Base-by-base conservation (phyloP, 768 basidiomycete species). In the Pulveroboletus frians region DNA sequence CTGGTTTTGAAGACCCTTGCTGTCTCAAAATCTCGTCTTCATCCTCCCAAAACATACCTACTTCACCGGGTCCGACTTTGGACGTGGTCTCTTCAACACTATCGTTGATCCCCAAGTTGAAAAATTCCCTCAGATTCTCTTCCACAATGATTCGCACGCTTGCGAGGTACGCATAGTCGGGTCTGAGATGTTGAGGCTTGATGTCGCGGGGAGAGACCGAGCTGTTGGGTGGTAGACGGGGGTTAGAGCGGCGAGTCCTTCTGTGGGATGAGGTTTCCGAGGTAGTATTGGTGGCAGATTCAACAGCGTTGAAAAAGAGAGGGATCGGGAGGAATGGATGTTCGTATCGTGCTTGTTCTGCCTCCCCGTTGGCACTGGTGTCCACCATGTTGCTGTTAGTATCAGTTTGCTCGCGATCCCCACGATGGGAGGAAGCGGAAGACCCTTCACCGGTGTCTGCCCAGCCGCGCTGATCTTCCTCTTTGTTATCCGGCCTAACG, bases 121-220 rank as follows among this genome's bases (percentile, higher is more conserved):
- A 67, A 4, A 69, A 43, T 10, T 78, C 76, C 10, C 64, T 68
- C 50, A 81, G 46, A 50, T 80, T 82, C 29, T 71, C 69, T 55
- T 82, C 79, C 14, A 81, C 69, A 9, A 80, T 65, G 20, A 74
- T 64, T 11, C 80, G 72, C 9, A 69, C 78, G 13, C 77, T 74
- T 3, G 76, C 69, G 11, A 81, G 72, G 62, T 71, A 81, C 2
- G 67, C 64, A 61, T 80, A 82, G 55, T 82, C 80, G 0, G 76
- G 76, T 14, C 73, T 52, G 15, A 64, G 61, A 18, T 74, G 65
- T 23, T 66, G 60, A 4, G 63, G 56, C 10, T 52, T 48, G 37
- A 63, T 63, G 31, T 52, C 37, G 40, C 46, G 32, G 4, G 63
- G 52, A 6, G 62, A 62, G 20, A 62, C 47, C 0, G 23, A 9